Percentiles rank a stretch among this genome's conserved stretches.
Evolutionary conservation across 192 early-diverging fungal species (phyloP).

Genomic region (Mortierella alpina): DNA sequence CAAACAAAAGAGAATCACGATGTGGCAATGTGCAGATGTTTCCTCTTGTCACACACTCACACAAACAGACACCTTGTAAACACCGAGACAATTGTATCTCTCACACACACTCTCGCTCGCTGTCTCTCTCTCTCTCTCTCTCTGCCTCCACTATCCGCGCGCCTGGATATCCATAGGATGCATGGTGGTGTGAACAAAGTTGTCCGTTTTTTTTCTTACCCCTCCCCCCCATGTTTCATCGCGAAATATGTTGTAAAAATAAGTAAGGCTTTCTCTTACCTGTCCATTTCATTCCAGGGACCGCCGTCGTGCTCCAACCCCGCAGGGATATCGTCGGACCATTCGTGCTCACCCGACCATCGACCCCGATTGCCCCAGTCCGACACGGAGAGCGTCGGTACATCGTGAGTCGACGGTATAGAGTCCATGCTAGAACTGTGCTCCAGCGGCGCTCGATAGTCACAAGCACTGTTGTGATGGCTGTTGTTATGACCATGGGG

Average conservation of each 20-base stretch:
- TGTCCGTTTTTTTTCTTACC: background rate
- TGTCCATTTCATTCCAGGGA: conserved; percentile 49
- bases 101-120: background rate
- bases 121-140: background rate
- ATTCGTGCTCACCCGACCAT: conserved; percentile 44
- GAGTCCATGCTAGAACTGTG: conserved; percentile 27
- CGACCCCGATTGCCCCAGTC: conserved; percentile 47
- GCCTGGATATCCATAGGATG: no score
- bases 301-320: conserved; percentile 52
- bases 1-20: background rate
- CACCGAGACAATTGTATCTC: background rate
- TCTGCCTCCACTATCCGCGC: background rate
- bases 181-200: no score
- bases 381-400: conserved; percentile 24
- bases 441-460: conserved; percentile 12
- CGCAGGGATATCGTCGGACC: conserved; percentile 44
- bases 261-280: conserved; percentile 16
- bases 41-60: background rate
- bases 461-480: conserved; percentile 3
- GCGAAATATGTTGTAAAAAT: background rate
- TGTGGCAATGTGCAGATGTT: no score
- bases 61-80: no score
- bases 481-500: background rate
- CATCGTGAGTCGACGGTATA: conserved; percentile 46
- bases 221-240: conserved; percentile 5